phyloP scores from a whole-genome alignment of 1,139 yeast species.

The Sugiyamaella paludigena region DNA sequence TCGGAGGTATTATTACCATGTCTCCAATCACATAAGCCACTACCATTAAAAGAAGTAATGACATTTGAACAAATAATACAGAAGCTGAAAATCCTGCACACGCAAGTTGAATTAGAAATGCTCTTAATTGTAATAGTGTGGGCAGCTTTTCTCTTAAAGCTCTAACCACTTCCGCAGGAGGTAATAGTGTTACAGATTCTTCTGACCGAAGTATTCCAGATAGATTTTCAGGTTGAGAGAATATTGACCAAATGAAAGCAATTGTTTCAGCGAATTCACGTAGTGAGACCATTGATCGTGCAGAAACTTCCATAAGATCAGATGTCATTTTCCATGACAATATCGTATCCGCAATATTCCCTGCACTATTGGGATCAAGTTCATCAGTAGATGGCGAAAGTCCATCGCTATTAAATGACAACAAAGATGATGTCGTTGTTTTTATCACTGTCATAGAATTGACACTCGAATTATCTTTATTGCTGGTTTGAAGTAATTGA shows the following conservation, averaged over 20 bases:
- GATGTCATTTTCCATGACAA: slow-evolving; percentile 34
- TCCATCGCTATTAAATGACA: too few species aligned
- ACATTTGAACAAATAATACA: slow-evolving; percentile 28
- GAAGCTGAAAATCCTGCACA: slow-evolving; percentile 25
- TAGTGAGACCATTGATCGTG: slow-evolving; percentile 17
- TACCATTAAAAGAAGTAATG: slow-evolving; percentile 31
- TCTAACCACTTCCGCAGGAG: slow-evolving; percentile 29
- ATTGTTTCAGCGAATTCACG: slow-evolving; percentile 20
- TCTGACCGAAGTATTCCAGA: slow-evolving; percentile 9
- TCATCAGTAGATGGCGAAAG: too few species aligned
- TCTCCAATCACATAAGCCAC: slow-evolving; percentile 32
- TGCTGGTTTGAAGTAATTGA: slow-evolving; percentile 8
- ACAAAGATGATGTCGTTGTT: too few species aligned
- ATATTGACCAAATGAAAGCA: slow-evolving; percentile 28
- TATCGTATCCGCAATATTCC: slow-evolving; percentile 29
- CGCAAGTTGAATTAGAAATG: slow-evolving; percentile 14
- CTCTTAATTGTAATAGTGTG: slow-evolving; percentile 7
- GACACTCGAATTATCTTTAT: too few species aligned
- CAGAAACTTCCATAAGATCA: slow-evolving; percentile 24
- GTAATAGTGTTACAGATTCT: slow-evolving; percentile 18
- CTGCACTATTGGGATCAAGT: slow-evolving; percentile 27
- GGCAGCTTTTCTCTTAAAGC: slow-evolving; percentile 22
- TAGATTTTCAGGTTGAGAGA: slow-evolving; percentile 28
- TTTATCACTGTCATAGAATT: too few species aligned
- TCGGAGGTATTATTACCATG: slow-evolving; percentile 22